Conservation (phyloP, 2,329 filamentous ascomycete genomes). For the Tolypocladium inflatum region DNA sequence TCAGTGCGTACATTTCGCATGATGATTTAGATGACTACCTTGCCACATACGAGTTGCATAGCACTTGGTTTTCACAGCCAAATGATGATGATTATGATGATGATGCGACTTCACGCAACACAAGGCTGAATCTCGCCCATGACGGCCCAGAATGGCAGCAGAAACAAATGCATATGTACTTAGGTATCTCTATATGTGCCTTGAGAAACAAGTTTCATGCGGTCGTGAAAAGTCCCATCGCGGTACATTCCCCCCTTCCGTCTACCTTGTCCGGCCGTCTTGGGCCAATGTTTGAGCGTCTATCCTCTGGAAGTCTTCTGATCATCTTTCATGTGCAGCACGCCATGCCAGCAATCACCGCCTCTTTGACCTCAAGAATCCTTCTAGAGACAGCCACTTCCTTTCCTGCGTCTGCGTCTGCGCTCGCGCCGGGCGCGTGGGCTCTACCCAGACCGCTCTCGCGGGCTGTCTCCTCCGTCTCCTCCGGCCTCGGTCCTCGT, state of each 20-base stretch:
- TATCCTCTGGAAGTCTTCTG: not conserved
- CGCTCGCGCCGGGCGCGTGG: conserved; percentile 6
- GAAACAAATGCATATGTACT: not conserved
- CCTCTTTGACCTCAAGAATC: conserved; percentile 14
- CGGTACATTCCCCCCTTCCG: not conserved
- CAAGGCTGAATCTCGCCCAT: not conserved
- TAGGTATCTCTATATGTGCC: conserved; percentile 4
- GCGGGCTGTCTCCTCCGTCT: conserved; percentile 5
- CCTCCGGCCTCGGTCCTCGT: conserved; percentile 2
- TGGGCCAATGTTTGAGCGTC: not conserved
- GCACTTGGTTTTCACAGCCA: not conserved
- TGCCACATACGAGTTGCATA: not conserved
- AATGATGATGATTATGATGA: conserved; percentile 2
- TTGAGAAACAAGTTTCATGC: not conserved
- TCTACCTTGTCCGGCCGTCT: too few species aligned
- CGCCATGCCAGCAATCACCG: conserved; percentile 5
- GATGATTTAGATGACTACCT: too few species aligned
- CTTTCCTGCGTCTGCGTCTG: conserved; percentile 2
- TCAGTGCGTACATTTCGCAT: not conserved
- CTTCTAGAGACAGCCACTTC: conserved; percentile 11
- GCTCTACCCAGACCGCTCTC: conserved; percentile 11
- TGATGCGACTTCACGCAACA: not conserved
- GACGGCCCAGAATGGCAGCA: not conserved
- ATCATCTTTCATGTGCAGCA: not conserved
- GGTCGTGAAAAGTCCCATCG: not conserved